Base-by-base conservation (phyloP, 257 asterid species). In the Thymus mandschuricus region DNA sequence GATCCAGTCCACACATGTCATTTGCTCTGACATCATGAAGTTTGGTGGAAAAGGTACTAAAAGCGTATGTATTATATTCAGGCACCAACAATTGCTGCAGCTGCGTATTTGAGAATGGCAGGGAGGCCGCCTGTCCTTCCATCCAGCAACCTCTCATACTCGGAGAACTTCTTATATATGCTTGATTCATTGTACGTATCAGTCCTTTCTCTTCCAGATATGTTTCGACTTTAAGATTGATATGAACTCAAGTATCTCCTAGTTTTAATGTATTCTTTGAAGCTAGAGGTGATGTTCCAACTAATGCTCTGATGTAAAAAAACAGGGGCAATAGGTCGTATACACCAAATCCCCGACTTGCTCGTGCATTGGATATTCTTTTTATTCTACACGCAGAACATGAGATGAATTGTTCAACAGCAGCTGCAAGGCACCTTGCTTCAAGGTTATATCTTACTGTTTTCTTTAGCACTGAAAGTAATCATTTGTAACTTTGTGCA, bases 51-150 rank as follows among this genome's bases (percentile, higher is more conserved):
- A 30, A 57, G 41, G 41, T 59, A 45, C 52, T 62, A 46, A 68
- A 50, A 70, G 27, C 50, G 48, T 79, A 49, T 55, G 33, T 8
- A 34, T 69, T 38, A 29, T 74, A 62, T 87, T 74, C 87, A 95
- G 99, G 99, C 88, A 1, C 99, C 99, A 38, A 95, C 99, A 31
- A 95, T 95, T 74, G 99, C 99, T 70, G 98, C 99, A 29, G 98
- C 99, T 40, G 98, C 99, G 61, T 92, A 92, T 82, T 84, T 95
- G 89, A 95, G 99, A 76, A 82, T 92, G 92, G 96, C 99, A 13
- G 99, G 99, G 79, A 86, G 99, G 81, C 96, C 99, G 30, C 89
- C 98, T 60, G 98, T 92, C 76, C 98, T 89, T 69, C 99, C 99
- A 12, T 95, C 97, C 41, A 89, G 78, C 85, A 92, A 76, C 73